Percentiles rank a stretch among this genome's conserved stretches.
These are phyloP conservation scores for Candida lessepsii DNA, from an alignment of 805 yeast genomes.

Conservation along the genomic window DNA sequence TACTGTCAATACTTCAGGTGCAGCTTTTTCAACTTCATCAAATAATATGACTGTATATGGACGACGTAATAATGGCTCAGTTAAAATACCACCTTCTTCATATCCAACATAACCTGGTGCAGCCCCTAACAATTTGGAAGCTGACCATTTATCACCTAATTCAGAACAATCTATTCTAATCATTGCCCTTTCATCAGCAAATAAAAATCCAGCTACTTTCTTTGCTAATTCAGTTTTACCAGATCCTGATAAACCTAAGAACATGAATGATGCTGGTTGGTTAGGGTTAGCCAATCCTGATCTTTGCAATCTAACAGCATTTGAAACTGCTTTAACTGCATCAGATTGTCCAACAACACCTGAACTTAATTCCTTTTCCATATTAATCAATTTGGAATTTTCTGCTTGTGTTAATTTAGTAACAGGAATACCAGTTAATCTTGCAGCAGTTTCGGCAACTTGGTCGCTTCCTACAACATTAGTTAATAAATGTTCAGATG, in stretches of 20 bases:
- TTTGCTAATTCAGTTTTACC: conserved; percentile 98
- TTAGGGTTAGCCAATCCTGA: conserved; percentile 95
- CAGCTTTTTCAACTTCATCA: conserved; percentile 98
- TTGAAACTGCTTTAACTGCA: conserved; percentile 94
- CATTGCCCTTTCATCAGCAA: conserved; percentile 95
- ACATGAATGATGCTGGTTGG: conserved; percentile 93
- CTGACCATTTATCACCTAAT: conserved; percentile 91
- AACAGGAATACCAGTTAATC: conserved; percentile 96
- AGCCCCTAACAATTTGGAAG: conserved; percentile 92
- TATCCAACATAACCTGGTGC: conserved; percentile 95
- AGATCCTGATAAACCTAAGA: conserved; percentile 93
- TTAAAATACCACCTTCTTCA: conserved; percentile 95
- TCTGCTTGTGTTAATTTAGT: conserved; percentile 93
- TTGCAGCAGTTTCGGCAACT: conserved; percentile 95
- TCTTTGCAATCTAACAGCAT: conserved; percentile 88
- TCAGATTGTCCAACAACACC: conserved; percentile 94
- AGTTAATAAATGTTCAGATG: conserved; percentile 65
- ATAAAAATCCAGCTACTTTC: conserved; percentile 92
- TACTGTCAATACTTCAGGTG: conserved; percentile 94
- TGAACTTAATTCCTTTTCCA: conserved; percentile 82
- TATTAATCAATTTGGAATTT: conserved; percentile 86
- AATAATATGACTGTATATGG: conserved; percentile 96
- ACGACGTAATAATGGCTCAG: conserved; percentile 84
- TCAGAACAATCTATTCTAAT: conserved; percentile 98
- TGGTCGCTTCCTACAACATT: conserved; percentile 91